Conservation (phyloP, 2,329 filamentous ascomycete species). For the Rhexocercosporidium sp. region DNA sequence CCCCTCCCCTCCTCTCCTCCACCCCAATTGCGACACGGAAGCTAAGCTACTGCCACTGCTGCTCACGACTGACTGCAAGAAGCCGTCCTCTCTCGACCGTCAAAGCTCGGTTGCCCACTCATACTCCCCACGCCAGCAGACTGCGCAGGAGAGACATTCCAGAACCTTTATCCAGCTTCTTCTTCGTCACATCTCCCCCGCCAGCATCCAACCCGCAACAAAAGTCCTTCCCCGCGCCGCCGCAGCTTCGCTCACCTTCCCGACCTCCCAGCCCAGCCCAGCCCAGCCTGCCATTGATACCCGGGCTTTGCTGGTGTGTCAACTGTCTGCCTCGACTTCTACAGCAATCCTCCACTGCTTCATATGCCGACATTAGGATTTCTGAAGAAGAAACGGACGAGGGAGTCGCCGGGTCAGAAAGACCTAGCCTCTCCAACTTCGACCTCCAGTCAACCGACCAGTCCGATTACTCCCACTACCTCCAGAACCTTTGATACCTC, state of each 20-base stretch:
- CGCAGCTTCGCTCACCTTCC: constrained; percentile 15
- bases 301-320: constrained; percentile 33
- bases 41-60: constrained; percentile 17
- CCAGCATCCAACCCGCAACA: background rate
- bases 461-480: constrained; percentile 64
- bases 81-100: constrained; percentile 31
- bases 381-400: constrained; percentile 98
- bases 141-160: constrained; percentile 31
- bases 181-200: constrained; percentile 9
- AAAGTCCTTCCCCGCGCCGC: constrained; percentile 1
- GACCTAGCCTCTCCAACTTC: constrained; percentile 71
- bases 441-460: constrained; percentile 68
- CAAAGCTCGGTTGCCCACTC: constrained; percentile 19
- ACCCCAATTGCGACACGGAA: constrained; percentile 28
- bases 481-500: constrained; percentile 53
- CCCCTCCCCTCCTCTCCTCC: constrained; percentile 10
- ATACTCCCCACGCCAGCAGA: constrained; percentile 21
- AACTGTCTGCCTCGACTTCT: constrained; percentile 36
- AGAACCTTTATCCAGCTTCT: constrained; percentile 29
- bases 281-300: constrained; percentile 37
- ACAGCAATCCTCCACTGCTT: constrained; percentile 36
- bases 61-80: constrained; percentile 32
- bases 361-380: constrained; percentile 93
- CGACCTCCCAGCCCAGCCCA: constrained; percentile 20
- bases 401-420: constrained; percentile 76